These are phyloP conservation scores for Periglandula ipomoeae DNA, from an alignment of 2,329 filamentous ascomycete species.

Conservation along the genomic window DNA sequence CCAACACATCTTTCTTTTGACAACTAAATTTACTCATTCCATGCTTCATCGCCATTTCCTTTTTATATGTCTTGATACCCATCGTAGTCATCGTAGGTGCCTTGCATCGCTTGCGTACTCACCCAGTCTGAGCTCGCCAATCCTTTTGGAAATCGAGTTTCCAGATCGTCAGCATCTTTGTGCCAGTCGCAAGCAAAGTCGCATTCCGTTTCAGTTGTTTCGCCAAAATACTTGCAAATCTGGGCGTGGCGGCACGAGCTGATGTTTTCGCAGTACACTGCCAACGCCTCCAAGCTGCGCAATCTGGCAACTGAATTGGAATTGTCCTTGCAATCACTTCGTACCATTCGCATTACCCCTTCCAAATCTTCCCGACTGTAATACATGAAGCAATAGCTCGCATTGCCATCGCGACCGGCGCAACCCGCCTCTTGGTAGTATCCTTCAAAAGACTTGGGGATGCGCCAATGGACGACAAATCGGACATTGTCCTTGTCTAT, in stretches of 20 bases:
- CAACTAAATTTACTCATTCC: too few relatives aligned
- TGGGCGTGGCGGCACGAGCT: constrained; percentile 63
- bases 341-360: constrained; percentile 51
- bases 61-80: constrained; percentile 39
- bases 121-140: constrained; percentile 54
- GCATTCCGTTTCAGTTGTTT: constrained; percentile 48
- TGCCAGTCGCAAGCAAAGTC: constrained; percentile 73
- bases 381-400: constrained; percentile 79
- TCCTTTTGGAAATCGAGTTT: constrained; percentile 45
- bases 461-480: constrained; percentile 90
- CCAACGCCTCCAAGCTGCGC: constrained; percentile 57
- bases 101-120: constrained; percentile 51
- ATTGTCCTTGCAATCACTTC: constrained; percentile 33
- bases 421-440: constrained; percentile 95
- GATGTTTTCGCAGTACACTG: constrained; percentile 74
- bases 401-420: constrained; percentile 82
- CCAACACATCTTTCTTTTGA: too few relatives aligned
- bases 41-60: not conserved
- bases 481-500: constrained; percentile 94
- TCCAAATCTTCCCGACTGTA: constrained; percentile 84
- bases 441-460: constrained; percentile 89
- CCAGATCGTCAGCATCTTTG: constrained; percentile 54
- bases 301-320: constrained; percentile 41
- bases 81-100: constrained; percentile 48
- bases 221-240: constrained; percentile 72